phyloP scores from a whole-genome alignment of 2,329 filamentous ascomycete species.

The Cadophora gregata region DNA sequence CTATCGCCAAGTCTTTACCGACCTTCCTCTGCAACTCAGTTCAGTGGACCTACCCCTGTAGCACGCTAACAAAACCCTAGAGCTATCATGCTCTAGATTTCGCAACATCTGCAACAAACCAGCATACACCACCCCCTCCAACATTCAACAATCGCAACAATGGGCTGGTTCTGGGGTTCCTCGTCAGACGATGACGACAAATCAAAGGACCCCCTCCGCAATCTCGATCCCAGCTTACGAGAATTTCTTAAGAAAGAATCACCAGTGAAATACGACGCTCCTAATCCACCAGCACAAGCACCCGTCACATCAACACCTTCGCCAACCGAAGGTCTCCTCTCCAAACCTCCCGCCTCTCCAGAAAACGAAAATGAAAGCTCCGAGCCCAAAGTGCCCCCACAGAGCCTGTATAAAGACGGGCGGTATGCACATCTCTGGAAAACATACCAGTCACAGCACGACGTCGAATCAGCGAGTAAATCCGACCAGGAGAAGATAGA shows the following conservation, averaged over 20 bases:
- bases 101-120: background rate
- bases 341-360: conserved; percentile 12
- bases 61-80: background rate
- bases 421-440: conserved; percentile 91
- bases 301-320: conserved; percentile 7
- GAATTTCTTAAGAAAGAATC: conserved; percentile 72
- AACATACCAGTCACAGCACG: conserved; percentile 76
- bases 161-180: conserved; percentile 46
- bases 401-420: conserved; percentile 71
- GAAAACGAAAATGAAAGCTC: conserved; percentile 3
- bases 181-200: conserved; percentile 35
- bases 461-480: conserved; percentile 72
- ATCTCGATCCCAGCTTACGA: conserved; percentile 67
- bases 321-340: conserved; percentile 19
- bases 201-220: conserved; percentile 59
- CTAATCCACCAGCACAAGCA: conserved; percentile 30
- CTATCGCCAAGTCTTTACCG: background rate
- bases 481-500: conserved; percentile 80
- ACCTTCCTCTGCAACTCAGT: background rate
- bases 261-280: conserved; percentile 54
- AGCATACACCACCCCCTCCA: background rate
- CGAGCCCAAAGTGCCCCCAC: conserved; percentile 34
- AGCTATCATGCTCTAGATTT: conserved; percentile 13
- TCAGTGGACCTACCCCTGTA: conserved; percentile 11
- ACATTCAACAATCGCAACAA: conserved; percentile 27